Conservation (phyloP, 495 filamentous ascomycete species). For the Aspergillus leporis region DNA sequence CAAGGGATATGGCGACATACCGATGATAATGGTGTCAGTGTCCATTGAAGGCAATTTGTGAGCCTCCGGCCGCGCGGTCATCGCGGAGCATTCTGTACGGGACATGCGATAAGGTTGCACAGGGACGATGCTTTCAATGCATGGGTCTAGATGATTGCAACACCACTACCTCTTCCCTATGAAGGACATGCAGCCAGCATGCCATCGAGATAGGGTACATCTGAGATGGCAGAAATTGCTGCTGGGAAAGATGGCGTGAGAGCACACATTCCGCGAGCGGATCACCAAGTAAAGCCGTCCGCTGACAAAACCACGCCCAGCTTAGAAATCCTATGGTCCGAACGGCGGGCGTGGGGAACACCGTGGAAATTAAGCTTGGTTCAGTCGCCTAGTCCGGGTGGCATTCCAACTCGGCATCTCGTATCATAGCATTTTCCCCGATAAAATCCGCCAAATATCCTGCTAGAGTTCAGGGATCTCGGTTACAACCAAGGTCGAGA, state of each 20-base stretch:
- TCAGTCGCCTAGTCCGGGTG: not conserved
- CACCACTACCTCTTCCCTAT: conserved; percentile 23
- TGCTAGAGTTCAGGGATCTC: not conserved
- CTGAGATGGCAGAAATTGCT: conserved; percentile 6
- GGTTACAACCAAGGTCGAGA: not conserved
- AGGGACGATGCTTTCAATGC: conserved; percentile 15
- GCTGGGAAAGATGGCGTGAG: conserved; percentile 10
- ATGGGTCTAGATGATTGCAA: conserved; percentile 6
- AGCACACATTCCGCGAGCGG: conserved; percentile 21
- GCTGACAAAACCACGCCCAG: conserved; percentile 26
- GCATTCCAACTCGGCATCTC: not conserved
- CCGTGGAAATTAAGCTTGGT: conserved; percentile 7
- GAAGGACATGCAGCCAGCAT: conserved; percentile 20
- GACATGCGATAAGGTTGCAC: conserved; percentile 21
- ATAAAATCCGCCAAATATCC: not conserved
- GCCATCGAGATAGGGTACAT: conserved; percentile 29
- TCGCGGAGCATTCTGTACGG: conserved; percentile 38
- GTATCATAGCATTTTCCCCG: not conserved
- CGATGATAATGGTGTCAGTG: conserved; percentile 49
- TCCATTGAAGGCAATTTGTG: conserved; percentile 39
- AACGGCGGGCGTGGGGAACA: not conserved
- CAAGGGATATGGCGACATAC: conserved; percentile 33
- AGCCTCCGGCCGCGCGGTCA: conserved; percentile 29
- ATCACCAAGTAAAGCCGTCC: conserved; percentile 7
- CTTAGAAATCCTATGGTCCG: conserved; percentile 9